Evolutionary conservation across 768 basidiomycete genomes (phyloP).

Genomic region (Porphyrellus cyaneotinctus): DNA sequence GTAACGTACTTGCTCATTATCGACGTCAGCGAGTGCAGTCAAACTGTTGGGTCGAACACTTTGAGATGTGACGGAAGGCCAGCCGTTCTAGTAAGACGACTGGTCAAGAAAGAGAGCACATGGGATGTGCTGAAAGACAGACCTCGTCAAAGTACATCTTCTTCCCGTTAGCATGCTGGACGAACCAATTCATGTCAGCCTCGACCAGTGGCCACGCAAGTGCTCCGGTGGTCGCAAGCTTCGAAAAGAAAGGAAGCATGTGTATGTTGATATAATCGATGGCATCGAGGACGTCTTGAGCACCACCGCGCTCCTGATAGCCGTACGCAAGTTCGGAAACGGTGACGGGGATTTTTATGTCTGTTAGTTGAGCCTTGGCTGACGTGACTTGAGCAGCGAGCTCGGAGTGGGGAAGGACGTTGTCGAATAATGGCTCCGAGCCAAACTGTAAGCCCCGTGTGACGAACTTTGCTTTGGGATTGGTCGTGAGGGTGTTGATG

Average conservation of each 20-base stretch:
- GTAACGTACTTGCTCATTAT: conserved; percentile 54
- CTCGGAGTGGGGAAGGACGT: conserved; percentile 44
- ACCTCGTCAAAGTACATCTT: conserved; percentile 76
- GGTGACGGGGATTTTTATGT: conserved; percentile 61
- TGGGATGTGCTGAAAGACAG: conserved; percentile 3
- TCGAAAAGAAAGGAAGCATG: conserved; percentile 65
- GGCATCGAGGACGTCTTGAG: conserved; percentile 51
- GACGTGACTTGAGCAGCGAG: conserved; percentile 49
- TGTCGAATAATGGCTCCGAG: conserved; percentile 64
- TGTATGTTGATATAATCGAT: conserved; percentile 65
- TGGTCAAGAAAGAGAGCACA: background rate
- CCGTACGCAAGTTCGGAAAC: conserved; percentile 64
- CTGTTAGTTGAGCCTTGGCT: conserved; percentile 47
- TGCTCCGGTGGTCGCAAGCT: conserved; percentile 37
- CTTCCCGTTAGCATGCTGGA: conserved; percentile 58
- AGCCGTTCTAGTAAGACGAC: conserved; percentile 61
- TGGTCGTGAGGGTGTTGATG: conserved; percentile 50
- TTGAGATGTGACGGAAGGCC: conserved; percentile 62
- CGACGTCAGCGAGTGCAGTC: conserved; percentile 53
- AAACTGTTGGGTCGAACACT: conserved; percentile 65
- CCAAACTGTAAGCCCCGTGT: conserved; percentile 68
- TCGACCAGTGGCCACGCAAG: conserved; percentile 60
- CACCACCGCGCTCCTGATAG: conserved; percentile 50
- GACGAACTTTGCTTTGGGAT: conserved; percentile 59
- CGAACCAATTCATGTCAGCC: conserved; percentile 63